Evolutionary conservation across 352 stramenopile genomes (phyloP), one percentile per base, ranked within the genome.

Genomic region (Globisporangium uncinulatum): DNA sequence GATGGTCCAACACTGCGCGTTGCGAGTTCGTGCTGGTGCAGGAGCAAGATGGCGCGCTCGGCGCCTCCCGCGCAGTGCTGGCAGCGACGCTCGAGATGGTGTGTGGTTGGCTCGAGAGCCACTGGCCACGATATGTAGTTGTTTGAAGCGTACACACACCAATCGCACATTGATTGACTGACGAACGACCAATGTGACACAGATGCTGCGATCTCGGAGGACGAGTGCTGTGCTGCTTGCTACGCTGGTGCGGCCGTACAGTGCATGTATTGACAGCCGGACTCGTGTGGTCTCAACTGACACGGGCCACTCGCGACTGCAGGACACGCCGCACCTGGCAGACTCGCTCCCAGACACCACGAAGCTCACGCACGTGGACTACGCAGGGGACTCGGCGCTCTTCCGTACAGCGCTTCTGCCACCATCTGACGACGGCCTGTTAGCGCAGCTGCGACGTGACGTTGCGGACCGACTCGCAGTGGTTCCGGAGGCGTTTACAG

Each of bases 1-100:
- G 62, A 31, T 84, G 73, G 68, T 57, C 63, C 31, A 63, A 48
- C 0, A 52, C 34, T 2, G 51, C 66, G 6, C 75, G 76, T 47
- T 78, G 73, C 10, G 79, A 89, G 54, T 66, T 77, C 31, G 68
- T 86, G 37, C 57, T 92, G 24, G 67, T 92, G 54, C 72, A 89
- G 68, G 82, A 92, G 70, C 74, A 74, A n/a, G 63, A 63, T 15
- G 65, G 74, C 32, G 76, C 76, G 15, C 56, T 69, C 42, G 76
- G 79, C 53, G 69, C 66, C 34, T 87, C 77, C 4, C 79, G 79
- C 50, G 70, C 72, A 2, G 65, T 89, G 15, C 48, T 92, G 24
- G 71, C 76, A 49, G 69, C 67, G 24, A 73, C 37, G 37, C 37
- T 42, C 8, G 37, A 11, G 15, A 42, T 42, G 37, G 37, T 42